phyloP scores from a whole-genome alignment of 495 filamentous ascomycete species.

The Evernia prunastri region DNA sequence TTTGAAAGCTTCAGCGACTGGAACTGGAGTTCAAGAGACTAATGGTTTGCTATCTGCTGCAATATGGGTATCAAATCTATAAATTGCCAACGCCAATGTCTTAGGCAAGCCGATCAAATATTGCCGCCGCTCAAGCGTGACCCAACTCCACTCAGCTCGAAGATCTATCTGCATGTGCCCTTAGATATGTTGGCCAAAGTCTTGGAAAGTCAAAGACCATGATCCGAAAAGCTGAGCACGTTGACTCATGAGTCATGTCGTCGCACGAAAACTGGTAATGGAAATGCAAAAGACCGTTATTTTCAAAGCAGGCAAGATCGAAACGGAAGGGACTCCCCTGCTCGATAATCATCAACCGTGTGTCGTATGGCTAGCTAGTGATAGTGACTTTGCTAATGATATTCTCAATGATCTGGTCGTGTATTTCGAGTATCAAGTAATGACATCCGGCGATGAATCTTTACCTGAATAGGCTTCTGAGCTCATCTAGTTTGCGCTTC shows the following conservation, averaged over 20 bases:
- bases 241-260: neutral
- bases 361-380: neutral
- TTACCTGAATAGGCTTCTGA: constrained; percentile 75
- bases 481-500: constrained; percentile 69
- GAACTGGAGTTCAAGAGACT: constrained; percentile 1
- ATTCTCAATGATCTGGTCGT: neutral
- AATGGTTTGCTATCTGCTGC: neutral
- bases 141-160: neutral
- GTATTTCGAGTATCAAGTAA: neutral
- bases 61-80: constrained; percentile 9
- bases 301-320: neutral
- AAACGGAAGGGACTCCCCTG: neutral
- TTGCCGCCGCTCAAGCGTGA: constrained; percentile 1
- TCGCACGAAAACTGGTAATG: neutral
- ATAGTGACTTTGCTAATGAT: neutral
- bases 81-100: neutral
- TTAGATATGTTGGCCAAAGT: neutral
- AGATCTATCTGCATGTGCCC: neutral
- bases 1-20: neutral
- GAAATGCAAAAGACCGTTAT: neutral
- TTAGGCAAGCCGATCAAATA: neutral
- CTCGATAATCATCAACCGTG: neutral
- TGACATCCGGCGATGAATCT: neutral
- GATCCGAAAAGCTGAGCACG: neutral
- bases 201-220: neutral